Evolutionary conservation across 352 stramenopile species (phyloP), one percentile per base, ranked within the genome.

Genomic region (Phytophthora gonapodyides): DNA sequence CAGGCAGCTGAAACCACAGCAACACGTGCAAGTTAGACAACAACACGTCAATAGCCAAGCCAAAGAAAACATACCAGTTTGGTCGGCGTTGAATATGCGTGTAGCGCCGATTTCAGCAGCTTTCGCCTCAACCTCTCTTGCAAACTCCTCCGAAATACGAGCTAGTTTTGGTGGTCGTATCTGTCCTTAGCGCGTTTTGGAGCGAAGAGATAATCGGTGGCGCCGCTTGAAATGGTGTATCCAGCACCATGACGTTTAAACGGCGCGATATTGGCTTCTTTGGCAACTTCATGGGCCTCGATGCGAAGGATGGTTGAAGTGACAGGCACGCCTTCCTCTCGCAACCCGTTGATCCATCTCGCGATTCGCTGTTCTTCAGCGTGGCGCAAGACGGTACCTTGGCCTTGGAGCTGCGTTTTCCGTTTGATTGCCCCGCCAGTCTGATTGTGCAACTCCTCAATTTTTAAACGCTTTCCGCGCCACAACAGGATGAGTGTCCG

Each of bases 151-250:
- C 1, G 51, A 30, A 31, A 44, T 59, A n/a, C 33, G 10, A 6
- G 17, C n/a, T 2, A 59, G 17, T 6, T 57, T 5, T 3, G 33
- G 33, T 0, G 35, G 48, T 35, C n/a, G 16, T n/a, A 55, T 55
- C 21, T 55, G 48, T 9, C 48, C 48, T 55, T 45, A n/a, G 8
- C 47, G 33, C n/a, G 16, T 44, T 54, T 54, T 54, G 19, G 33
- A 54, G 5, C 33, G 33, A n/a, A 54, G 31, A 4, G 47, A 33
- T 13, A 54, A 9, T 34, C 47, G 47, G 37, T 54, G 47, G 4
- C 36, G 17, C 16, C 5, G 2, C 34, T 57, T 40, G 46, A 35
- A n/a, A n/a, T n/a, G n/a, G n/a, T n/a, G n/a, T n/a, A n/a, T 53
- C 21, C 49, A 57, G 36, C 49, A 46, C 24, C 21, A 47, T 1